Base-by-base conservation (phyloP, 805 yeast genomes). In the Wickerhamomyces tratensis region DNA sequence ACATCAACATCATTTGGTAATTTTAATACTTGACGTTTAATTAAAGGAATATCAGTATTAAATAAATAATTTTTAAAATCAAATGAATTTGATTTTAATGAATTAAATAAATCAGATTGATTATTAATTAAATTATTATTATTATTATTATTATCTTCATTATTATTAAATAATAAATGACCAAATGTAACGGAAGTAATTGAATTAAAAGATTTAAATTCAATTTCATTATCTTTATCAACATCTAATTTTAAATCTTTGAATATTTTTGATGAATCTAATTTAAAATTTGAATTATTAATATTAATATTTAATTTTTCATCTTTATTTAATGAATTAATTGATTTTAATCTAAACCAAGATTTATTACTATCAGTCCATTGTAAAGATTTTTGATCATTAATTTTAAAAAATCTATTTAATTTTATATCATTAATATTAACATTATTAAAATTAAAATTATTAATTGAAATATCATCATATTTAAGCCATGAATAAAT, bases 141-240 rank as follows among this genome's bases (percentile, higher is more conserved):
- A 6, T 29, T 20, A 10, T 38, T 30, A 5, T 37, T 13, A 12
- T 39, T 40, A 5, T 44, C 26, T n/a, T 51, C 52, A 33, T 46
- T 4, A 27, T 31, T 13, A 31, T 31, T 31, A 7, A 12, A 43
- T 5, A 51, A 42, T 7, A 53, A 41, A 27, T 56, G 50, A 6
- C 59, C 59, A 35, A 53, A 49, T 12, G 51, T 46, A 2, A 51
- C 59, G 0, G 56, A 56, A 2, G 52, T 49, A 12, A 52, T 36
- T 14, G 30, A 20, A 14, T 2, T 20, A 20, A 3, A 7, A 27
- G 30, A 27, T 27, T 27, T 10, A 8, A 8, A 10, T 4, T 27
- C 10, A 27, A 10, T 8, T 27, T 27, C 10, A 8, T 4, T 2
- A 8, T 13, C 25, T 25, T 14, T 43, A 15, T 20, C 30, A 40